A percentile compares a stretch with the other conserved stretches of the same genome.
Evolutionary conservation across 2,329 filamentous ascomycete species (phyloP).

Genomic region (Diplodia sapinea): DNA sequence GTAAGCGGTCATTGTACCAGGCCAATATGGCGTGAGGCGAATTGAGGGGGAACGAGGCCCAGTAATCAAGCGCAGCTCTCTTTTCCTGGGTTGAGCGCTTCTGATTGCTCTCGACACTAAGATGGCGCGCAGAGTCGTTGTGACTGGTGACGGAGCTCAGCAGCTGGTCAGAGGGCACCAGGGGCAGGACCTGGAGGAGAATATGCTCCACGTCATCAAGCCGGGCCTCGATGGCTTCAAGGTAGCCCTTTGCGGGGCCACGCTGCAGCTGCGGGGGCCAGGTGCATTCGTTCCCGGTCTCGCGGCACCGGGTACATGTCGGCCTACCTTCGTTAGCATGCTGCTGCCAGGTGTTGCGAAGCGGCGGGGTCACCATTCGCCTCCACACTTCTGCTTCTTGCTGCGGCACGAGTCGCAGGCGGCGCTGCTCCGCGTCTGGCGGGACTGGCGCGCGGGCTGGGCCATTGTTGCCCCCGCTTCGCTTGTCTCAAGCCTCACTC

Average conservation of each 20-base stretch:
- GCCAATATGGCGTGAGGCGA: conserved; percentile 20
- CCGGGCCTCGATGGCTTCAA: conserved; percentile 31
- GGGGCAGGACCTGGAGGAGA: conserved; percentile 27
- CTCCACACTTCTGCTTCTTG: conserved; percentile 31
- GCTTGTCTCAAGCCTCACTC: not conserved
- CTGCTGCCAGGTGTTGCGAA: not conserved
- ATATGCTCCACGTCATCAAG: conserved; percentile 30
- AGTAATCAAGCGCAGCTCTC: conserved; percentile 28
- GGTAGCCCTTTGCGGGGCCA: conserved; percentile 30
- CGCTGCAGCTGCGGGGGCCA: conserved; percentile 31
- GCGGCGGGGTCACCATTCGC: conserved; percentile 29
- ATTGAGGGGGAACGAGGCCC: conserved; percentile 29
- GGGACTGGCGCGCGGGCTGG: conserved; percentile 23
- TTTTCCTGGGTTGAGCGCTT: conserved; percentile 32
- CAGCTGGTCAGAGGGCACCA: conserved; percentile 24
- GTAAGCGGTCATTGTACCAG: conserved; percentile 24
- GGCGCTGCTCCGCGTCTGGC: conserved; percentile 30
- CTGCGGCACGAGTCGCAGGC: conserved; percentile 31
- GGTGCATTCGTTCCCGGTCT: conserved; percentile 27
- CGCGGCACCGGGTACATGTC: conserved; percentile 28
- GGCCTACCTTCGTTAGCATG: conserved; percentile 24
- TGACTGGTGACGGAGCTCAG: conserved; percentile 14
- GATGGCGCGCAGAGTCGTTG: not conserved
- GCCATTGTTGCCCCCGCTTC: conserved; percentile 21
- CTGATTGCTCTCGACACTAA: conserved; percentile 8